Evolutionary conservation across 2,329 filamentous ascomycete species (phyloP).

Genomic region (Byssochlamys sp.): DNA sequence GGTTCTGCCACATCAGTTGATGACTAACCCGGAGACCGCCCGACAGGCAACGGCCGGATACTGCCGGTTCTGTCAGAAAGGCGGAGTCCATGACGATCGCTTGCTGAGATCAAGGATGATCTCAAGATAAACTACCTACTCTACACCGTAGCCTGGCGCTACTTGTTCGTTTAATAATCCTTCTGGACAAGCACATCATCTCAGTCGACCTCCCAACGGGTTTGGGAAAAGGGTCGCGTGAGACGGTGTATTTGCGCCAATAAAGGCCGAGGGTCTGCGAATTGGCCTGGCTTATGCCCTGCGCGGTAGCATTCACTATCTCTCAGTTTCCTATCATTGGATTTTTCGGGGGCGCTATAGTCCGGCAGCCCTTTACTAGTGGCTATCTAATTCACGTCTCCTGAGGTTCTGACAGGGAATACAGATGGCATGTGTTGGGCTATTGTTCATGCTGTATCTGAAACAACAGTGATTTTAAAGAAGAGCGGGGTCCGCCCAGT

Average conservation of each 20-base stretch:
- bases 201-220: not conserved
- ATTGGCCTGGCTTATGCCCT: not conserved
- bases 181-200: not conserved
- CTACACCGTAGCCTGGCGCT: not conserved
- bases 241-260: not conserved
- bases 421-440: not conserved
- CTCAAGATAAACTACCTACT: not conserved
- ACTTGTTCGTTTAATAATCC: not conserved
- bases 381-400: not conserved
- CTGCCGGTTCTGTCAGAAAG: not conserved
- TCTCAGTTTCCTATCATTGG: not conserved
- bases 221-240: not conserved
- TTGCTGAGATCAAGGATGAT: not conserved
- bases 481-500: not conserved
- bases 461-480: not conserved
- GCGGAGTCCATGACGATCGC: not conserved
- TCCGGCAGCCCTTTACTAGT: not conserved
- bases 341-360: not conserved
- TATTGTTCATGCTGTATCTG: not conserved
- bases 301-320: not conserved
- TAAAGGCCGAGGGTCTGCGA: not conserved
- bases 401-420: not conserved
- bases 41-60: not conserved
- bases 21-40: constrained; percentile 2
- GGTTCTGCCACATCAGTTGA: not conserved